Conservation (phyloP, 2,329 filamentous ascomycete genomes). For the Pseudonectria foliicola region DNA sequence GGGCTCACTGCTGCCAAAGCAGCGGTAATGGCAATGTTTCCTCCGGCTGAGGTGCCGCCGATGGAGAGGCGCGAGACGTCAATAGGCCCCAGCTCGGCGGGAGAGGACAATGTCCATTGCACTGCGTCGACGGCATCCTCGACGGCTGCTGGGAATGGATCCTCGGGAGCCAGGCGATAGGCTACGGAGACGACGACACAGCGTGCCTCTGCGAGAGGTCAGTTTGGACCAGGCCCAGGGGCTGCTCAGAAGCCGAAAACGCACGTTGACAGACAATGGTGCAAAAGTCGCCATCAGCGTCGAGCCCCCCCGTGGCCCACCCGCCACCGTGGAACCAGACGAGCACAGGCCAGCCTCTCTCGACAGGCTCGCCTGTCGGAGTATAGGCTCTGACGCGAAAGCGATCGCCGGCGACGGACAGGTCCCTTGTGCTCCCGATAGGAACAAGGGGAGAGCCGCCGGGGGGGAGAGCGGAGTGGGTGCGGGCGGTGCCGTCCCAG, state of each 20-base stretch:
- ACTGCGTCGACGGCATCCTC: slow-evolving; percentile 27
- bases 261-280: slow-evolving; percentile 24
- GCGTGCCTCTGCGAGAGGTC: slow-evolving; percentile 11
- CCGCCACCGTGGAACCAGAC: slow-evolving; percentile 35
- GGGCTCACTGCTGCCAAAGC: slow-evolving; percentile 13
- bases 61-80: slow-evolving; percentile 21
- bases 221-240: slow-evolving; percentile 1
- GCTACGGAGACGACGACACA: slow-evolving; percentile 25
- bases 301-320: slow-evolving; percentile 30
- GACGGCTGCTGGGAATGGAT: slow-evolving; percentile 27
- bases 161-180: slow-evolving; percentile 30
- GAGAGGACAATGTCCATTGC: slow-evolving; percentile 20
- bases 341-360: slow-evolving; percentile 28
- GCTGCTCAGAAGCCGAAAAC: not conserved
- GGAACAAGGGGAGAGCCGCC: slow-evolving; percentile 18
- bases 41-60: slow-evolving; percentile 25
- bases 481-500: slow-evolving; percentile 27
- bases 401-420: slow-evolving; percentile 13
- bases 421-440: slow-evolving; percentile 23
- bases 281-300: slow-evolving; percentile 28
- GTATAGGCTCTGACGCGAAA: slow-evolving; percentile 27
- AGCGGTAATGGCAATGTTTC: slow-evolving; percentile 17
- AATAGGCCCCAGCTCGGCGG: slow-evolving; percentile 16
- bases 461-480: slow-evolving; percentile 17
- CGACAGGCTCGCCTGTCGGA: slow-evolving; percentile 17